Evolutionary conservation across 2,329 filamentous ascomycete species (phyloP).

Genomic region (Colletotrichum theobromicola): DNA sequence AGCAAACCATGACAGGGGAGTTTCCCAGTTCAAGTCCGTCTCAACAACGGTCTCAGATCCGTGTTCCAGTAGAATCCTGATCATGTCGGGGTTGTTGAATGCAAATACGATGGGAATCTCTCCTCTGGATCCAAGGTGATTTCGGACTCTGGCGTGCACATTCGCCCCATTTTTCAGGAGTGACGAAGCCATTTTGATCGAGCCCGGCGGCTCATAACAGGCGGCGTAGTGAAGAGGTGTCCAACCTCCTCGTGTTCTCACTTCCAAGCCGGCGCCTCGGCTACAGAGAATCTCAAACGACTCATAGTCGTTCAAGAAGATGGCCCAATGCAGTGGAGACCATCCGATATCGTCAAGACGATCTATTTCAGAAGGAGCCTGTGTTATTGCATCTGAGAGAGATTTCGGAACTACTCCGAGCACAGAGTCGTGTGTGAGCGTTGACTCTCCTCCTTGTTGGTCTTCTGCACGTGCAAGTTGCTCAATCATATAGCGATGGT

Average conservation of each 20-base stretch:
- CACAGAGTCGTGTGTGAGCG: neutral
- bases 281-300: neutral
- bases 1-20: neutral
- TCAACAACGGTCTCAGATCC: neutral
- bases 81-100: neutral
- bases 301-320: neutral
- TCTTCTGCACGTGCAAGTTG: neutral
- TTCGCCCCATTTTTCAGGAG: neutral
- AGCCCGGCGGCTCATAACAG: neutral
- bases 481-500: neutral
- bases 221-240: conserved; percentile 4
- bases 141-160: neutral
- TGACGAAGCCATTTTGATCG: neutral
- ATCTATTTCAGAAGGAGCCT: neutral
- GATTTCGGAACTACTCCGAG: neutral
- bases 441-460: neutral
- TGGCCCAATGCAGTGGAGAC: neutral
- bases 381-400: neutral
- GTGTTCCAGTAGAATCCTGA: neutral
- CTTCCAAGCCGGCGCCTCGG: neutral
- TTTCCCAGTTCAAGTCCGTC: neutral
- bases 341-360: neutral
- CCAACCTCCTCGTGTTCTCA: neutral
- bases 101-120: neutral
- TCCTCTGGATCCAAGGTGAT: neutral